Base-by-base conservation (phyloP, 169 alveolate species). In the Plasmodium blacklocki region DNA sequence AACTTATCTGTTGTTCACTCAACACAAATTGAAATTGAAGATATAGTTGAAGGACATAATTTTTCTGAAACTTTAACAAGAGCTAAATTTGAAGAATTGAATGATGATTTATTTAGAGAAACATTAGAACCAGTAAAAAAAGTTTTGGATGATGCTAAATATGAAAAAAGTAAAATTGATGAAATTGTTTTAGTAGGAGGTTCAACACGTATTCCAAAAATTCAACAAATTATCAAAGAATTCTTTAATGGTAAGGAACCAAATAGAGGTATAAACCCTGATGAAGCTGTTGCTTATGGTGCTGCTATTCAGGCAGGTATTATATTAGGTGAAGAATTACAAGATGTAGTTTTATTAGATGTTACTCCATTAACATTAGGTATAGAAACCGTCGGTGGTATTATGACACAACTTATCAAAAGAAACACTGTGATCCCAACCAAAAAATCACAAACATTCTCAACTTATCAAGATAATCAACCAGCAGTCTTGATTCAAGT, bases 131-230 rank as follows among this genome's bases (percentile, higher is more conserved):
- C 99, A 50, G 98, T 98, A 21, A 93, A 97, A 94, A 94, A 96
- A 60, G 99, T 97, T 62, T 93, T 98, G 74, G 96, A 96, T 64
- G 98, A 96, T 63, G 97, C 99, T 15, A 97, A 95, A 67, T 93
- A 97, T 93, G 93, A 95, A 73, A 96, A 96, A 95, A 86, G 93
- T 52, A 97, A 97, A 75, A 97, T 98, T 58, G 98, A 98, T 67
- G 99, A 98, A 94, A 97, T 98, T 74, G 99, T 98, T 50, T 93
- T 98, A 39, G 99, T 98, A 21, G 99, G 99, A 63, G 99, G 99
- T 66, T 97, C 98, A 47, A 97, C 99, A 62, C 96, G 99, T 88
- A 97, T 98, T 80, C 99, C 99, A n/a, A 97, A 97, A 94, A 95
- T 98, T 64, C 96, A 97, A 91, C 89, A 96, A 75, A 88, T 98